Conservation (phyloP, 2,329 filamentous ascomycete genomes). For the Penicillium aurantiogriseum region DNA sequence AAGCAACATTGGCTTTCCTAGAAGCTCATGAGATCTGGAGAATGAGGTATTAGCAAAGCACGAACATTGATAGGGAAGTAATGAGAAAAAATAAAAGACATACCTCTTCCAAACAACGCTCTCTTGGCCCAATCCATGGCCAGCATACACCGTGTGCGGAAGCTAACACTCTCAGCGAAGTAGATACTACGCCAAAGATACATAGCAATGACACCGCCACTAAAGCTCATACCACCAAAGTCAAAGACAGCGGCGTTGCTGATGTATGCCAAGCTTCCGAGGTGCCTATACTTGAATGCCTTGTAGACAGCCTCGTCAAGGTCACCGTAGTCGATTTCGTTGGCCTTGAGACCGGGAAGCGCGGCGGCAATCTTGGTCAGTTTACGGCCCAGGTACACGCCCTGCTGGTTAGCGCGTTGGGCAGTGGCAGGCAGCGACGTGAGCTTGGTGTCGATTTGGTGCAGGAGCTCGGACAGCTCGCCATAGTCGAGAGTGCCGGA, state of each 20-base stretch:
- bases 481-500: conserved; percentile 91
- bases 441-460: conserved; percentile 90
- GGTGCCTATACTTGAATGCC: conserved; percentile 89
- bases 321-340: conserved; percentile 83
- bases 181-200: conserved; percentile 97
- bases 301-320: conserved; percentile 90
- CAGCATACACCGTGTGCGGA: conserved; percentile 81
- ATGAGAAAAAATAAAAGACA: conserved; percentile 35
- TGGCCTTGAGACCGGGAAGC: conserved; percentile 70
- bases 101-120: conserved; percentile 91
- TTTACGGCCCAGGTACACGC: conserved; percentile 86
- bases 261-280: conserved; percentile 90
- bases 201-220: conserved; percentile 84
- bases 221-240: conserved; percentile 72
- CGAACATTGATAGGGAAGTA: not conserved
- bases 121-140: conserved; percentile 99
- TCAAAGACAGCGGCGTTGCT: conserved; percentile 97
- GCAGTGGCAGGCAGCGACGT: conserved; percentile 93
- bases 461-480: conserved; percentile 82
- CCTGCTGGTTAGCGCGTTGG: conserved; percentile 94
- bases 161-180: conserved; percentile 94
- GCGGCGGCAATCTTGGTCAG: conserved; percentile 86
- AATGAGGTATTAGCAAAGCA: conserved; percentile 6
- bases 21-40: conserved; percentile 55
- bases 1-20: conserved; percentile 25